These are phyloP conservation scores for Martensiomyces pterosporus DNA, from an alignment of 192 early-diverging fungal genomes.

Conservation along the genomic window DNA sequence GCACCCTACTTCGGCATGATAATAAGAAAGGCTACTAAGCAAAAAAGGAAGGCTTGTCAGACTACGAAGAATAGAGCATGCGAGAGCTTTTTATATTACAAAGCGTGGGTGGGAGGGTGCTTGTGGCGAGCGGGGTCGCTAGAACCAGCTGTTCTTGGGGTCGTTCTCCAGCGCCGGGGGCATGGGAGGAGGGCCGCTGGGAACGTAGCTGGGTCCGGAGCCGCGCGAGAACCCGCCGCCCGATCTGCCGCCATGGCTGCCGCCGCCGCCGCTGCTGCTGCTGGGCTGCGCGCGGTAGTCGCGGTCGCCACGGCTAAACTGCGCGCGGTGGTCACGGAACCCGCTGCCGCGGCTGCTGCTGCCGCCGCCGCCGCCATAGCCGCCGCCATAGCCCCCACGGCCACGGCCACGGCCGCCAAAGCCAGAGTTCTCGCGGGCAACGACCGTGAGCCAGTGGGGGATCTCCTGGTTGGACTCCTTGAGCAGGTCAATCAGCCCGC, in stretches of 20 bases:
- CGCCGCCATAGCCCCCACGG: constrained; percentile 54
- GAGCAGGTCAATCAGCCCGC: constrained; percentile 82
- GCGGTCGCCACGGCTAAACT: constrained; percentile 23
- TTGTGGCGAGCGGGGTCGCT: no score
- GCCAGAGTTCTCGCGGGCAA: constrained; percentile 58
- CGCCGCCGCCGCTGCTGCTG: not conserved
- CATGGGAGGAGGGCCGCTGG: constrained; percentile 24
- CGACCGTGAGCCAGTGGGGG: constrained; percentile 72
- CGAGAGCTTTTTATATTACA: constrained; percentile 28
- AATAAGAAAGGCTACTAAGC: not conserved
- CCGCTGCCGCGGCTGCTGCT: constrained; percentile 3
- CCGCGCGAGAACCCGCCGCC: constrained; percentile 6
- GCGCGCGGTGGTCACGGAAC: constrained; percentile 12
- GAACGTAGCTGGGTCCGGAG: constrained; percentile 4
- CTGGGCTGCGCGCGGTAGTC: constrained; percentile 28
- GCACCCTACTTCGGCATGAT: constrained; percentile 1
- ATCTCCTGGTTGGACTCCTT: constrained; percentile 94
- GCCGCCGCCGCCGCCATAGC: constrained; percentile 35
- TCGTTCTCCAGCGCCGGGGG: constrained; percentile 40
- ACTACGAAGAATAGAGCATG: constrained; percentile 8
- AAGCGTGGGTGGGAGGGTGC: constrained; percentile 1
- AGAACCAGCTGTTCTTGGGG: constrained; percentile 64
- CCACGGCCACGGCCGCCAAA: constrained; percentile 54
- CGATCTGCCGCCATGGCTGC: constrained; percentile 2
- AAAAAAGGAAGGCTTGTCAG: not conserved